Evolutionary conservation across 805 yeast species (phyloP).

Genomic region (Hanseniaspora singularis): DNA sequence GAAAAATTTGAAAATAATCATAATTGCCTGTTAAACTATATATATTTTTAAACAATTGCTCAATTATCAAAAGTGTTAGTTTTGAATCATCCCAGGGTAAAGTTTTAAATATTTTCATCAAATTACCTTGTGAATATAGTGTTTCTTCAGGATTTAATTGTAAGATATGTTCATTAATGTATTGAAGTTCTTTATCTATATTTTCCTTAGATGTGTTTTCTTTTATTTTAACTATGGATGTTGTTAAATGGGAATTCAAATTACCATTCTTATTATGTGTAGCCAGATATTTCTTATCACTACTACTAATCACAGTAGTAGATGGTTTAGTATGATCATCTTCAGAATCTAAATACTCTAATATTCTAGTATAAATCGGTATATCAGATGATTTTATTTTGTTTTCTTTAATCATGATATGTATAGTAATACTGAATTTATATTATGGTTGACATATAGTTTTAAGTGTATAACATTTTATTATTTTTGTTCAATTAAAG

Average conservation of each 20-base stretch:
- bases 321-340: background rate
- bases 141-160: slow-evolving; percentile 1
- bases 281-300: slow-evolving; percentile 2
- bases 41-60: slow-evolving; percentile 7
- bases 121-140: background rate
- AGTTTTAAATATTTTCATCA: background rate
- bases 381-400: background rate
- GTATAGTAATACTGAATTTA: background rate
- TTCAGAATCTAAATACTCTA: slow-evolving; percentile 5
- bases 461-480: no score
- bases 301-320: slow-evolving; percentile 5
- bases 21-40: background rate
- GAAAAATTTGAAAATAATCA: slow-evolving; percentile 4
- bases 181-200: background rate
- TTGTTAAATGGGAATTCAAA: slow-evolving; percentile 4
- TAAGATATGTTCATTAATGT: background rate
- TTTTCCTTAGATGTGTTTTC: slow-evolving; percentile 2
- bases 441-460: no score
- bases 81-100: slow-evolving; percentile 14
- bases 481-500: no score
- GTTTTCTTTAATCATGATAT: background rate
- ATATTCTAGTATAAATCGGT: background rate
- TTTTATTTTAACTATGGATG: slow-evolving; percentile 6
- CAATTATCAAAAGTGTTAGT: slow-evolving; percentile 1
- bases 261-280: slow-evolving; percentile 2